Evolutionary conservation across 768 basidiomycete species (phyloP).

Genomic region (Psilocybe sp.): DNA sequence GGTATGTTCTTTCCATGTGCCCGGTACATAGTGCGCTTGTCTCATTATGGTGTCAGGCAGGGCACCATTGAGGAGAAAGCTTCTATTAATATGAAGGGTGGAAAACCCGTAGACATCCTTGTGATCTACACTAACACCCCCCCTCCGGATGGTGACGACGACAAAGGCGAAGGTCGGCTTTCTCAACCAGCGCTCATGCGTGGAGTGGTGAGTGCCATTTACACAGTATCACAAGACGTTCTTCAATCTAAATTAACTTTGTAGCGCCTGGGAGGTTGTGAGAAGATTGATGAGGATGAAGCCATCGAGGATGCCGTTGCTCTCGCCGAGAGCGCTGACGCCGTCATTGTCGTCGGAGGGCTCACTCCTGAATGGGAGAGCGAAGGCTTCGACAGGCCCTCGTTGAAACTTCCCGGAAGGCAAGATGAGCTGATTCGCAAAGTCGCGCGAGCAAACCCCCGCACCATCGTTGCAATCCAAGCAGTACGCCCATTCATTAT

Average conservation of each 20-base stretch:
- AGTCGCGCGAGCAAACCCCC: constrained; percentile 52
- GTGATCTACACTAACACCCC: constrained; percentile 68
- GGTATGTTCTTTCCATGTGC: constrained; percentile 30
- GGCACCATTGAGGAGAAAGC: constrained; percentile 67
- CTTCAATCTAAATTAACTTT: not conserved
- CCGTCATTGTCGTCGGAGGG: constrained; percentile 57
- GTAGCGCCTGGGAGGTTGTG: constrained; percentile 66
- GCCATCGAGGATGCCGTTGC: constrained; percentile 56
- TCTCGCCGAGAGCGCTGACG: constrained; percentile 52
- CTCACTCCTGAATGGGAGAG: constrained; percentile 73
- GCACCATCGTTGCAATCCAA: constrained; percentile 60
- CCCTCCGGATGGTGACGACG: constrained; percentile 42
- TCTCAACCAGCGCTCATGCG: constrained; percentile 70
- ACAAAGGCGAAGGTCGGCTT: constrained; percentile 36
- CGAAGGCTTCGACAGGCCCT: constrained; percentile 70
- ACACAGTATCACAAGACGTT: not conserved
- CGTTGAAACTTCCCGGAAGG: constrained; percentile 54
- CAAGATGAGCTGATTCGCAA: constrained; percentile 57
- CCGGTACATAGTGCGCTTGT: not conserved
- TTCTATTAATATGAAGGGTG: constrained; percentile 40
- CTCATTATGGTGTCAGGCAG: constrained; percentile 33
- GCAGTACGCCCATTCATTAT: constrained; percentile 37
- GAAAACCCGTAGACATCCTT: constrained; percentile 45
- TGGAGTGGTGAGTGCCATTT: constrained; percentile 47
- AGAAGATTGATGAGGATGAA: constrained; percentile 54